A percentile compares a stretch with the other conserved stretches of the same genome.
phyloP scores from a whole-genome alignment of 2,329 filamentous ascomycete species.

The Epicoccum nigrum region DNA sequence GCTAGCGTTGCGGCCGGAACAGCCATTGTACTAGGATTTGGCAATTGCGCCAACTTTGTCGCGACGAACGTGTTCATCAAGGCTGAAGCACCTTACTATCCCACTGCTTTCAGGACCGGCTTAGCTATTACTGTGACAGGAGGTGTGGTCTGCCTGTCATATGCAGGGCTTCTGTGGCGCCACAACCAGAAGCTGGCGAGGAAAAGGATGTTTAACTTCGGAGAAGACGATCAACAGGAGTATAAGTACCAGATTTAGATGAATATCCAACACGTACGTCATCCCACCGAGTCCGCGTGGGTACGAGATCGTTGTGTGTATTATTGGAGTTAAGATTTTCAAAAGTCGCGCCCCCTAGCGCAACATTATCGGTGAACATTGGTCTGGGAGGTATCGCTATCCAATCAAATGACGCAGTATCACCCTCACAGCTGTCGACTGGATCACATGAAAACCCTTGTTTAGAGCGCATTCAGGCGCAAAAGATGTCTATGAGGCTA shows the following conservation, averaged over 20 bases:
- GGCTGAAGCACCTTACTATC: constrained; percentile 34
- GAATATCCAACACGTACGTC: neutral
- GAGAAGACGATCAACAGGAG: constrained; percentile 31
- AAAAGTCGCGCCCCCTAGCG: too few relatives aligned
- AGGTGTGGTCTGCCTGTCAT: constrained; percentile 19
- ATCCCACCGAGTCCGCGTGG: too few relatives aligned
- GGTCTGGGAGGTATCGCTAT: too few relatives aligned
- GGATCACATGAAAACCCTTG: too few relatives aligned
- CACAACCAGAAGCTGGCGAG: constrained; percentile 57
- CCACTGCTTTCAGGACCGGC: constrained; percentile 36
- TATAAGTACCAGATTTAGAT: constrained; percentile 36
- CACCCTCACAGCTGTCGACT: too few relatives aligned
- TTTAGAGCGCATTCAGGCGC: too few relatives aligned
- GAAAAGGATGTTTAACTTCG: constrained; percentile 25
- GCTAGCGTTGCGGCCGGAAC: constrained; percentile 32
- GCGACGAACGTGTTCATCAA: constrained; percentile 51
- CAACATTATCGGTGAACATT: too few relatives aligned
- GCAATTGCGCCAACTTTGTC: constrained; percentile 63
- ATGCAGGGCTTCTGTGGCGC: constrained; percentile 54
- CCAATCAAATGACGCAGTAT: too few relatives aligned
- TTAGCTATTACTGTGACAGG: constrained; percentile 45
- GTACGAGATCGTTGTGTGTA: too few relatives aligned
- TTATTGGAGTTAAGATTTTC: too few relatives aligned
- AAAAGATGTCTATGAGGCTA: too few relatives aligned
- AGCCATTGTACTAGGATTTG: constrained; percentile 46